A percentile compares a stretch with the other conserved stretches of the same genome.
These are phyloP conservation scores for Avena insularis DNA, from an alignment of 176 grass and related monocot species.

Conservation along the genomic window DNA sequence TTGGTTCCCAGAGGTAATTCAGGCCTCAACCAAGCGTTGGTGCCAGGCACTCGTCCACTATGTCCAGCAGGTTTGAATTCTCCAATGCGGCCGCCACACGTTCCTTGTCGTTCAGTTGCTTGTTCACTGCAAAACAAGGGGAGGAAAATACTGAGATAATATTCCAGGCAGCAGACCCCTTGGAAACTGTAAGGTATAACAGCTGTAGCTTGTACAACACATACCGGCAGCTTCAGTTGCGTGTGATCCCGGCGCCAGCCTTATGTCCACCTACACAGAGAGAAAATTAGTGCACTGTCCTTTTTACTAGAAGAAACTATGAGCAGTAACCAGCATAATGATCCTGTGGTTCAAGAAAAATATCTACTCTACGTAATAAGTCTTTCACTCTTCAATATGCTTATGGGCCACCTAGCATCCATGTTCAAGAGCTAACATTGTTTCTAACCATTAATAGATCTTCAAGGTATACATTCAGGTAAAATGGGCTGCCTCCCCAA, in stretches of 20 bases:
- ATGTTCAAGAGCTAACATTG: background rate
- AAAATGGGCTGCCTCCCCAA: background rate
- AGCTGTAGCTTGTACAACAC: background rate
- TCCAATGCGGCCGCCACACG: constrained; percentile 92
- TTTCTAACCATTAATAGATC: constrained; percentile 4
- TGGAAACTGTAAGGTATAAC: constrained; percentile 11
- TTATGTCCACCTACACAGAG: constrained; percentile 76
- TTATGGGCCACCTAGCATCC: background rate
- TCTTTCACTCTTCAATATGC: background rate
- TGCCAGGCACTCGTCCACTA: constrained; percentile 78
- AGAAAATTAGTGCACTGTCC: constrained; percentile 18
- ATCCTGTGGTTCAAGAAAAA: background rate
- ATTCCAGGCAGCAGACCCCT: background rate
- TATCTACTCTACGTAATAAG: background rate
- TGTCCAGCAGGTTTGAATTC: constrained; percentile 76
- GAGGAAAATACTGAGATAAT: constrained; percentile 1
- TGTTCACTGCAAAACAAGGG: constrained; percentile 75
- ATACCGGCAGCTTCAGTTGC: constrained; percentile 89
- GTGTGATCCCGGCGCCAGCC: constrained; percentile 87
- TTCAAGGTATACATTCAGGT: background rate
- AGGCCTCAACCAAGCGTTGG: constrained; percentile 73
- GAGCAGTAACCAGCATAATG: background rate
- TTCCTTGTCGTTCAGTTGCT: constrained; percentile 97
- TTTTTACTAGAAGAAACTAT: background rate
- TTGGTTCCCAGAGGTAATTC: background rate